These are phyloP conservation scores for Amesomyces nigricolor DNA, from an alignment of 2,329 filamentous ascomycete genomes.

Conservation along the genomic window DNA sequence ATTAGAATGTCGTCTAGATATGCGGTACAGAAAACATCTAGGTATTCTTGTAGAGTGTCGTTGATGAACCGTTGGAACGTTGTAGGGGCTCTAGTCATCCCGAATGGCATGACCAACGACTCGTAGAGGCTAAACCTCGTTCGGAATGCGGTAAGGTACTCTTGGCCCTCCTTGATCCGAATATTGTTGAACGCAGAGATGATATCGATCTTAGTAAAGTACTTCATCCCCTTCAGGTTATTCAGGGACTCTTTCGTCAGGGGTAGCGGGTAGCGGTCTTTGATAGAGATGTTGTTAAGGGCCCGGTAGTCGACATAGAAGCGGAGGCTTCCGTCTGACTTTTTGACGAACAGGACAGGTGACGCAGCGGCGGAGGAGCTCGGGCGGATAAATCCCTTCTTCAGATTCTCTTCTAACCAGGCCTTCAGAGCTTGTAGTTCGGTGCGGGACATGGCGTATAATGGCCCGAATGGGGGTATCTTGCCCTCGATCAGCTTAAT, in stretches of 20 bases:
- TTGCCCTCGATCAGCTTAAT: neutral
- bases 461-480: neutral
- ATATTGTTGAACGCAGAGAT: neutral
- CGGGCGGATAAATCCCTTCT: too few relatives aligned
- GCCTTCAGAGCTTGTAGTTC: neutral
- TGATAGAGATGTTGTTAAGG: neutral
- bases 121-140: slow-evolving; percentile 27
- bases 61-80: slow-evolving; percentile 17
- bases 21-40: slow-evolving; percentile 9
- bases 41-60: neutral
- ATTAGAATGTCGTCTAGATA: slow-evolving; percentile 18
- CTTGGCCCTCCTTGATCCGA: slow-evolving; percentile 12
- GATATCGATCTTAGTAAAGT: slow-evolving; percentile 1
- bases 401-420: neutral
- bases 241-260: neutral
- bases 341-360: neutral
- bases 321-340: neutral
- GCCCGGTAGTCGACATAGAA: slow-evolving; percentile 1
- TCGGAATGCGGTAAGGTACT: slow-evolving; percentile 32
- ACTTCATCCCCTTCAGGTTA: neutral
- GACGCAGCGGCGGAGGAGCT: neutral
- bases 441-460: neutral
- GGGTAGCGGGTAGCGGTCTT: neutral
- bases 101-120: slow-evolving; percentile 31
- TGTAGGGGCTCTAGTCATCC: slow-evolving; percentile 21